Evolutionary conservation across 306 rosid genomes (phyloP).

Genomic region (Dryas alaskensis): DNA sequence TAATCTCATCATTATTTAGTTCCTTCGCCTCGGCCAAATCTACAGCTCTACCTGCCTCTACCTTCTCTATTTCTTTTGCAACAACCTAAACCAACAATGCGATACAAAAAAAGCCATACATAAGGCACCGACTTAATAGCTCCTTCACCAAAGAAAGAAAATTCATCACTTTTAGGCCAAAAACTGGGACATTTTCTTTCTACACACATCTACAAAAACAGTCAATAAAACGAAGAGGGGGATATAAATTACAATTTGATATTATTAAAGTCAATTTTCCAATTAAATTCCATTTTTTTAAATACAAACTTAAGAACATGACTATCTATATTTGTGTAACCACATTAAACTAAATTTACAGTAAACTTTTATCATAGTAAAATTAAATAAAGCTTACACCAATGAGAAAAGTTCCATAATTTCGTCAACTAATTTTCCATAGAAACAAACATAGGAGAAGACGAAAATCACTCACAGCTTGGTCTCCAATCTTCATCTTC

Average conservation of each 20-base stretch:
- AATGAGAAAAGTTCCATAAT: not conserved
- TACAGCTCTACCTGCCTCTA: not conserved
- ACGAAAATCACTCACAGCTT: constrained; percentile 38
- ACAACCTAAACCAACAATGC: constrained; percentile 33
- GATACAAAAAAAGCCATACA: not conserved
- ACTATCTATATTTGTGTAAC: not conserved
- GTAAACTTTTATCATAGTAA: not conserved
- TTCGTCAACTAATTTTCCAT: constrained; percentile 3
- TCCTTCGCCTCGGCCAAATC: constrained; percentile 26
- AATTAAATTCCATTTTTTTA: not conserved
- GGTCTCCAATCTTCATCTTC: constrained; percentile 39
- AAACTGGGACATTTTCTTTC: not conserved
- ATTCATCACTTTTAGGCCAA: not conserved
- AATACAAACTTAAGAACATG: no score
- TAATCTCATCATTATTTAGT: constrained; percentile 33
- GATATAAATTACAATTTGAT: not conserved
- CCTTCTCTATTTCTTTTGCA: constrained; percentile 34
- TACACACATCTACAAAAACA: not conserved
- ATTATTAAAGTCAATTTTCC: not conserved
- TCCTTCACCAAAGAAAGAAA: not conserved
- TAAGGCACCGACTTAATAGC: not conserved
- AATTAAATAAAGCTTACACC: not conserved
- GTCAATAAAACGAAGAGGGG: not conserved
- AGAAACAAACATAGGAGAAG: not conserved
- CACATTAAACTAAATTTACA: not conserved